A percentile compares a stretch with the other conserved stretches of the same genome.
phyloP scores from a whole-genome alignment of 2,329 filamentous ascomycete genomes.

The Hypoxylon rubiginosum region DNA sequence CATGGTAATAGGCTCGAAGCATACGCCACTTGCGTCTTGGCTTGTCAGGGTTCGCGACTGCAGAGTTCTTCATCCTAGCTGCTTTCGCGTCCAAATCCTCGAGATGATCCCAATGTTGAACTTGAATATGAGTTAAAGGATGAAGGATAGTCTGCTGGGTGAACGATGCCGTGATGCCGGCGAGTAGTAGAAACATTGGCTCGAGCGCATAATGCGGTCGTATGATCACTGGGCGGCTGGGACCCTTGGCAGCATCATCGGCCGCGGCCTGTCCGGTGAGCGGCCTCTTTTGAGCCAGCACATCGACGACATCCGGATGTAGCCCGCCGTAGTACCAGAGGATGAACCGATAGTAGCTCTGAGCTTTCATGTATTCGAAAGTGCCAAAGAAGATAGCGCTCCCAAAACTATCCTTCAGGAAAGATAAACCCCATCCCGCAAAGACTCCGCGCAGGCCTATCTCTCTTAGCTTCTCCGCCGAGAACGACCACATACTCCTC shows the following conservation, averaged over 20 bases:
- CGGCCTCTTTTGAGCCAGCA: slow-evolving; percentile 63
- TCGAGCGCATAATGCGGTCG: slow-evolving; percentile 82
- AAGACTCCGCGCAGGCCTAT: slow-evolving; percentile 81
- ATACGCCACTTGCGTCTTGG: slow-evolving; percentile 62
- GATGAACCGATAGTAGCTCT: slow-evolving; percentile 79
- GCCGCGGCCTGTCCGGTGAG: slow-evolving; percentile 21
- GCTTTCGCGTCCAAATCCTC: slow-evolving; percentile 77
- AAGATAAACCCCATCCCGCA: slow-evolving; percentile 77
- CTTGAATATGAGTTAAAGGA: slow-evolving; percentile 77
- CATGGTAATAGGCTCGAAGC: slow-evolving; percentile 75
- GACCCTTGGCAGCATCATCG: slow-evolving; percentile 43
- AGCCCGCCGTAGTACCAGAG: slow-evolving; percentile 76
- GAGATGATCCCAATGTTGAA: slow-evolving; percentile 79
- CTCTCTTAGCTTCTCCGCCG: slow-evolving; percentile 74
- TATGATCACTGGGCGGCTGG: slow-evolving; percentile 64
- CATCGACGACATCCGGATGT: slow-evolving; percentile 64
- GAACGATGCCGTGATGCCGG: slow-evolving; percentile 77
- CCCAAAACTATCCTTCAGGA: slow-evolving; percentile 78
- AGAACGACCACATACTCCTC: slow-evolving; percentile 81
- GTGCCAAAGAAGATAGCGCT: slow-evolving; percentile 79
- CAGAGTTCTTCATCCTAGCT: slow-evolving; percentile 58
- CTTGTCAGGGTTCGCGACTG: slow-evolving; percentile 50
- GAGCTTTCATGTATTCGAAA: slow-evolving; percentile 82
- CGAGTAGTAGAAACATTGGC: slow-evolving; percentile 77
- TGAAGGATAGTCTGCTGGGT: slow-evolving; percentile 78